Evolutionary conservation across 441 rosid species (phyloP), one percentile per base, ranked within the genome.

Genomic region (Croton setiger): DNA sequence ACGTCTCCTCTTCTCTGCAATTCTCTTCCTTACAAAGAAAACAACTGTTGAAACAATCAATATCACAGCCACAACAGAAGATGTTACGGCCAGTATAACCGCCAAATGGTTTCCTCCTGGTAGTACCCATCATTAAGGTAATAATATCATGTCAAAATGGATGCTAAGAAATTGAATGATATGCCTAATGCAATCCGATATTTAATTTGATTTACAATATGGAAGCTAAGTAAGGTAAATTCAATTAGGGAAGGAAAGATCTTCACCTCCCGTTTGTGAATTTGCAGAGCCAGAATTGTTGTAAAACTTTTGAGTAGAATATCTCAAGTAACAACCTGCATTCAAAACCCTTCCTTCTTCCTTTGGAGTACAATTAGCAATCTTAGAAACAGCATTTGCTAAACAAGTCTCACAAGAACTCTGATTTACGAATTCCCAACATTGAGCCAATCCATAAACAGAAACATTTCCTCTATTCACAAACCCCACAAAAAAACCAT

Each of bases 371-470:
- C 97, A 90, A 6, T 86, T 82, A 36, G 64, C 63, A 54, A 93
- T 82, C 36, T 56, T 67, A 12, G 77, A 71, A 3, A 63, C 79
- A 4, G 93, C 88, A 63, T 85, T 77, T 20, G 66, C 62, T 63
- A 93, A 80, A 78, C 98, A 93, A 65, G 65, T 73, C 72, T 18
- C 78, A 69, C 97, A 93, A 11, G 76, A 83, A 68, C 81, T 86
- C 0, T 70, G 44, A 62, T 73, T 83, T 15, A 88, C 76, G 9
- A 76, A 62, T 66, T 86, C 82, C 98, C 98, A 93, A 72, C 97
- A 93, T 78, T 93, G 98, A 68, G 93, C 98, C 76, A 93, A 71
- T 44, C 94, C 98, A 73, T 84, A 89, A 83, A 85, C 95, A 48
- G 87, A 76, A 60, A 74, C 80, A 82, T 91, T 87, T 72, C 76